A percentile compares a stretch with the other conserved stretches of the same genome.
Evolutionary conservation across 2,329 filamentous ascomycete genomes (phyloP).

Genomic region (Gaeumannomyces sp.): DNA sequence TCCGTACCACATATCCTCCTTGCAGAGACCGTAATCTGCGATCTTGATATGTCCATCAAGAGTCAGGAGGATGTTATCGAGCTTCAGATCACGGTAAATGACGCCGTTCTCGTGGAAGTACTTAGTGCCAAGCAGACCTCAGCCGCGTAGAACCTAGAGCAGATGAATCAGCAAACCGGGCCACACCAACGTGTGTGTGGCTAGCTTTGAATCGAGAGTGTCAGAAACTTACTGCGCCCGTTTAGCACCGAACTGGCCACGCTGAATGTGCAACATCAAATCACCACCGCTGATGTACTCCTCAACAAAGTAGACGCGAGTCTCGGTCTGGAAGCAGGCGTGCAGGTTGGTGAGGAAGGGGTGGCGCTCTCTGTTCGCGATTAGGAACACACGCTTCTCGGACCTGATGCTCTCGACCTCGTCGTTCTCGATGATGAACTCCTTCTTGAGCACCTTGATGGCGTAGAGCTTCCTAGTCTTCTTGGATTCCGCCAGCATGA

Average conservation of each 20-base stretch:
- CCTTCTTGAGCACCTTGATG: slow-evolving; percentile 98
- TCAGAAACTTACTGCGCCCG: slow-evolving; percentile 71
- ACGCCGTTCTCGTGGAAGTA: slow-evolving; percentile 99
- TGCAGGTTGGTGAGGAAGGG: slow-evolving; percentile 93
- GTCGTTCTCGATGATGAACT: slow-evolving; percentile 99
- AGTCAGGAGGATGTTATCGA: slow-evolving; percentile 84
- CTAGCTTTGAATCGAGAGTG: neutral
- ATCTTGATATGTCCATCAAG: slow-evolving; percentile 98
- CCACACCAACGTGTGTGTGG: neutral
- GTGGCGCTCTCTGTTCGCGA: slow-evolving; percentile 94
- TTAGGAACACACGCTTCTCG: slow-evolving; percentile 93
- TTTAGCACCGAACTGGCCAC: slow-evolving; percentile 92
- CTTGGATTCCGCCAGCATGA: slow-evolving; percentile 98
- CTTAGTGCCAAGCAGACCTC: slow-evolving; percentile 96
- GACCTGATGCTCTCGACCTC: slow-evolving; percentile 97
- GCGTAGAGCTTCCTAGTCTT: slow-evolving; percentile 86
- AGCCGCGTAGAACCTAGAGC: slow-evolving; percentile 82
- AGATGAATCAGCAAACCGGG: slow-evolving; percentile 11
- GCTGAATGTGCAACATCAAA: slow-evolving; percentile 97
- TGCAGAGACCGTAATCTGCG: slow-evolving; percentile 96
- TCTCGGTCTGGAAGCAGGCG: slow-evolving; percentile 98
- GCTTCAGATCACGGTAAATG: slow-evolving; percentile 96
- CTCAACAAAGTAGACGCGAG: slow-evolving; percentile 98
- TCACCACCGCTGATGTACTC: slow-evolving; percentile 98
- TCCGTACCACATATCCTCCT: slow-evolving; percentile 99